Evolutionary conservation across 192 early-diverging fungal species (phyloP).

Genomic region (Backusella psychrophila): DNA sequence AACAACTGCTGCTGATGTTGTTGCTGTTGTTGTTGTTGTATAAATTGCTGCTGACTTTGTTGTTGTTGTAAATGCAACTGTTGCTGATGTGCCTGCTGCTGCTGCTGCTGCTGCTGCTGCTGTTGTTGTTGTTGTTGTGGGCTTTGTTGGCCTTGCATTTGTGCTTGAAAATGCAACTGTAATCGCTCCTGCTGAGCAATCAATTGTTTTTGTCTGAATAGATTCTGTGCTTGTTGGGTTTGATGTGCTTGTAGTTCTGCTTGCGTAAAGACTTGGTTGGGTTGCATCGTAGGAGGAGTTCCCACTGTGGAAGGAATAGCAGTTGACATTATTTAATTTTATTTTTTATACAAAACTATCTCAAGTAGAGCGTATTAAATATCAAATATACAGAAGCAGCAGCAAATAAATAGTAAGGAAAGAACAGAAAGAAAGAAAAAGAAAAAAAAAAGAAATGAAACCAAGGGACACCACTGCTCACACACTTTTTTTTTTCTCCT

Average conservation of each 20-base stretch:
- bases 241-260: not conserved
- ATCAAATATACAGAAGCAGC: not conserved
- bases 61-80: conserved; percentile 5
- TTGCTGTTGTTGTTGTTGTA: conserved; percentile 10
- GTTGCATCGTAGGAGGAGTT: not conserved
- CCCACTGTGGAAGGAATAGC: conserved; percentile 9
- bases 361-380: not conserved
- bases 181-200: not conserved
- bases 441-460: not conserved
- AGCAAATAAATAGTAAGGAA: not conserved
- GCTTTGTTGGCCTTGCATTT: not conserved
- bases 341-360: not conserved
- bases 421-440: not conserved
- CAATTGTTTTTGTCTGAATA: conserved; percentile 4
- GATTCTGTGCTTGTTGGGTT: conserved; percentile 5
- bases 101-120: not conserved
- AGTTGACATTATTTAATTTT: not conserved
- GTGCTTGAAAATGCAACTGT: not conserved
- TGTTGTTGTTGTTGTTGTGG: not conserved
- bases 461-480: not conserved
- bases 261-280: not conserved
- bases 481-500: not conserved
- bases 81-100: not conserved
- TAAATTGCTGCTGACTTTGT: conserved; percentile 4
- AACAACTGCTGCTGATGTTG: not conserved